Evolutionary conservation across 1,284 basidiomycete genomes (phyloP).

Genomic region (Erythrobasidium hasegawianum): DNA sequence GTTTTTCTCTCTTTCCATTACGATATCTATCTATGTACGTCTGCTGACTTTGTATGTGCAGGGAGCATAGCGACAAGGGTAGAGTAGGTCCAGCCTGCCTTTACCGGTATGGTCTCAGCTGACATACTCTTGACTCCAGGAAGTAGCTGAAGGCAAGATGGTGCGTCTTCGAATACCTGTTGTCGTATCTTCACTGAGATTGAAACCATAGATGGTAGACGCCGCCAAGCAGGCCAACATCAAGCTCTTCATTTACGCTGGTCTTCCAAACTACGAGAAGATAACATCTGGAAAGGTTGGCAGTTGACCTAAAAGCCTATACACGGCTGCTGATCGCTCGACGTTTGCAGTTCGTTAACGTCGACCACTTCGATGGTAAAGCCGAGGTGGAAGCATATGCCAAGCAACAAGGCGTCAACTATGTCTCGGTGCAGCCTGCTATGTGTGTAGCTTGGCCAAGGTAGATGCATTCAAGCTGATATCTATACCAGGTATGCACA

Average conservation of each 20-base stretch:
- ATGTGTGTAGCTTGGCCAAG: too few relatives aligned
- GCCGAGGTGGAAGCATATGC: background rate
- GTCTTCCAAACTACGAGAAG: slow-evolving; percentile 38
- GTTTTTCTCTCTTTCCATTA: too few relatives aligned
- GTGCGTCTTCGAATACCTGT: background rate
- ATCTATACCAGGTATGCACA: too few relatives aligned
- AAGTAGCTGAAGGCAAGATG: background rate
- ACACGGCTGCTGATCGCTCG: too few relatives aligned
- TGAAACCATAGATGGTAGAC: slow-evolving; percentile 34
- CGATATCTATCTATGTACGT: too few relatives aligned
- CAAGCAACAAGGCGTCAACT: background rate
- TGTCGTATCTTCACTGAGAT: background rate
- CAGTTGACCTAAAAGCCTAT: background rate
- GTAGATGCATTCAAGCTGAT: too few relatives aligned
- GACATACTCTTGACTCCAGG: too few relatives aligned
- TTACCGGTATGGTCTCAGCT: too few relatives aligned
- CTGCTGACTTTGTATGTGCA: too few relatives aligned
- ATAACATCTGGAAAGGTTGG: background rate
- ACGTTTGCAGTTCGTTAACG: background rate
- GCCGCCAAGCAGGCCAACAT: slow-evolving; percentile 38
- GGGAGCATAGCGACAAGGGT: too few relatives aligned
- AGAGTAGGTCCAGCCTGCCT: too few relatives aligned
- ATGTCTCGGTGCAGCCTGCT: background rate
- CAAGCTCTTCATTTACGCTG: slow-evolving; percentile 42
- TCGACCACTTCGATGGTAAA: background rate